Conservation (phyloP, 2,329 filamentous ascomycete species). For the Plenodomus lindquistii region DNA sequence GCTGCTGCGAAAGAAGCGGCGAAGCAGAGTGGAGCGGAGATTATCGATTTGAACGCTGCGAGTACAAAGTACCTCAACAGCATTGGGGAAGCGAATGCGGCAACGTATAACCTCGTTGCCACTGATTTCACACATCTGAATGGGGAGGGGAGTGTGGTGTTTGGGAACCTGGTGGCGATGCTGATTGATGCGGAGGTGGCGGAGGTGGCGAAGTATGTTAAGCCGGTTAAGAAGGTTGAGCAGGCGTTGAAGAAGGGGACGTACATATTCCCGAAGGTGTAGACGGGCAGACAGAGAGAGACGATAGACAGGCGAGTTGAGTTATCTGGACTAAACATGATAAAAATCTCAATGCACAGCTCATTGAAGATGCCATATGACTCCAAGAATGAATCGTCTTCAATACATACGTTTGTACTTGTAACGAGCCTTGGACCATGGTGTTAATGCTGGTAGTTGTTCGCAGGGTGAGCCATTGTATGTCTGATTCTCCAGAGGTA, state of each 20-base stretch:
- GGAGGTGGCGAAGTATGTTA: slow-evolving; percentile 14
- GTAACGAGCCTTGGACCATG: too few relatives aligned
- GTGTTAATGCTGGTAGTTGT: too few relatives aligned
- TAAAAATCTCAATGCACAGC: too few relatives aligned
- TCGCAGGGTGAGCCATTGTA: too few relatives aligned
- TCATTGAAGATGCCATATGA: too few relatives aligned
- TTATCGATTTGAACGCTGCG: slow-evolving; percentile 58
- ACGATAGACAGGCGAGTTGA: too few relatives aligned
- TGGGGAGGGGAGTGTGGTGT: slow-evolving; percentile 23
- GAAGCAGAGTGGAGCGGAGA: slow-evolving; percentile 38
- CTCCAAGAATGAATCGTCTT: too few relatives aligned
- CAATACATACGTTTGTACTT: too few relatives aligned
- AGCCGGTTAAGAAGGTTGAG: slow-evolving; percentile 13
- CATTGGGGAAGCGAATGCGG: slow-evolving; percentile 54
- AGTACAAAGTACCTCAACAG: slow-evolving; percentile 55
- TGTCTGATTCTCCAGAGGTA: too few relatives aligned
- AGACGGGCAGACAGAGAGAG: background rate
- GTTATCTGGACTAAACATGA: too few relatives aligned
- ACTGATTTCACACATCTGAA: slow-evolving; percentile 29
- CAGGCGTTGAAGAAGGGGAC: slow-evolving; percentile 13
- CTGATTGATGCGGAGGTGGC: slow-evolving; percentile 15
- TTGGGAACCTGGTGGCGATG: slow-evolving; percentile 25
- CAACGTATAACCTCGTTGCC: slow-evolving; percentile 52
- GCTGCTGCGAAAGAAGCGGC: slow-evolving; percentile 54
- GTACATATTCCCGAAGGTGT: slow-evolving; percentile 15